These are phyloP conservation scores for Trichoderma brevicompactum DNA, from an alignment of 2,329 filamentous ascomycete genomes.

Conservation along the genomic window DNA sequence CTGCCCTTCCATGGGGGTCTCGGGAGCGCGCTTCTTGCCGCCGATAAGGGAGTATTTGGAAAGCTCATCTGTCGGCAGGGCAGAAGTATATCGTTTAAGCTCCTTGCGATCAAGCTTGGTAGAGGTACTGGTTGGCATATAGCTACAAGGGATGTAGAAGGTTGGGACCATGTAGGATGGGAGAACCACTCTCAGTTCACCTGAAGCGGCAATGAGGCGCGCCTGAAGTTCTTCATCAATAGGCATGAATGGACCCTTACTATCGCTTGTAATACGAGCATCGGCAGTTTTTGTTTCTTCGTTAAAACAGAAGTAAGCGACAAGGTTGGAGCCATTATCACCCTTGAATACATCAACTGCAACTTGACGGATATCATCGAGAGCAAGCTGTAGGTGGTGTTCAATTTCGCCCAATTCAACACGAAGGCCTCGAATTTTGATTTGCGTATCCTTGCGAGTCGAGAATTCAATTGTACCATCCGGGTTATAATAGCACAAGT, in stretches of 20 bases:
- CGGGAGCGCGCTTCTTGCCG: conserved; percentile 11
- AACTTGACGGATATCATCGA: no score
- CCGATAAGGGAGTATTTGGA: conserved; percentile 4
- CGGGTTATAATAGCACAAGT: conserved; percentile 19
- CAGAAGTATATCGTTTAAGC: not conserved
- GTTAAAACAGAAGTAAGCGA: no score
- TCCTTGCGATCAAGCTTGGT: conserved; percentile 22
- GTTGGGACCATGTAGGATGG: conserved; percentile 26
- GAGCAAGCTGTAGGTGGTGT: conserved; percentile 6
- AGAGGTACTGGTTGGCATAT: conserved; percentile 17
- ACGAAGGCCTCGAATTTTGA: conserved; percentile 26
- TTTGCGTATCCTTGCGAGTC: conserved; percentile 25
- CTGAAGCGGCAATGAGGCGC: conserved; percentile 21
- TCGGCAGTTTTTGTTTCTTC: no score
- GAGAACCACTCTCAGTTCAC: conserved; percentile 4
- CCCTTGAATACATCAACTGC: no score
- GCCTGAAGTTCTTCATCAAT: conserved; percentile 24
- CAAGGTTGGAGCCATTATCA: no score
- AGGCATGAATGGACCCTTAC: conserved; percentile 21
- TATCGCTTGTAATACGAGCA: not conserved
- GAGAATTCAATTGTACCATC: conserved; percentile 20
- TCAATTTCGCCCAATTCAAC: conserved; percentile 28
- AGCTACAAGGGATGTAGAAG: conserved; percentile 21
- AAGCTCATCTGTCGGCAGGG: not conserved
- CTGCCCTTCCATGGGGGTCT: conserved; percentile 19